Evolutionary conservation across 441 rosid genomes (phyloP), one percentile per base, ranked within the genome.

Genomic region (Populus hybrid): DNA sequence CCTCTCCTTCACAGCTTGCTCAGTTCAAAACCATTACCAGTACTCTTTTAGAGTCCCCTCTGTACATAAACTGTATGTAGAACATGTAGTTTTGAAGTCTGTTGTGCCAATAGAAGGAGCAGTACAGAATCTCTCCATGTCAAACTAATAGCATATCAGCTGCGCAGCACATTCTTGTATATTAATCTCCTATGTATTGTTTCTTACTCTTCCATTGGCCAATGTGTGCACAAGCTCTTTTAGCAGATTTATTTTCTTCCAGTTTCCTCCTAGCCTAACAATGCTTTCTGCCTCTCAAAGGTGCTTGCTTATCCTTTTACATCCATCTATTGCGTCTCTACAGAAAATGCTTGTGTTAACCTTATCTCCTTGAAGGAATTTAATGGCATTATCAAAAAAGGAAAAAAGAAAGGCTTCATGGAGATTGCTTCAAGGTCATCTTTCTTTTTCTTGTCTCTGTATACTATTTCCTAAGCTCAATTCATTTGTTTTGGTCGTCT

Each of bases 31-130:
- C 35, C 23, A 68, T 69, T 32, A 35, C 63, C 30, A 8, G 36
- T 73, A 66, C 38, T 75, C 57, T 36, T 50, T 18, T 38, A 3
- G 14, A 35, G 40, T 42, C 72, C 7, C 26, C 32, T 69, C n/a
- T 72, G 79, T 78, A 24, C 70, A 63, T 67, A 57, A 7, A 14
- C 26, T 14, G 71, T 24, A 10, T 63, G 64, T 76, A 73, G 74
- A 66, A 78, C 34, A 38, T 65, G 46, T 54, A 67, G 18, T 64
- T 76, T 38, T 68, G 5, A 36, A 46, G 70, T 70, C 72, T 34
- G 59, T 50, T 8, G 40, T 73, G 74, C 20, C 28, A n/a, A 10
- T 72, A 73, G 75, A 24, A 42, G 24, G 6, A 20, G 71, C 67
- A 67, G 69, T 74, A 73, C 67, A 30, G 8, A 14, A 40, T 6